These are phyloP conservation scores for Suillus subluteus DNA, from an alignment of 768 basidiomycete genomes.

Conservation along the genomic window DNA sequence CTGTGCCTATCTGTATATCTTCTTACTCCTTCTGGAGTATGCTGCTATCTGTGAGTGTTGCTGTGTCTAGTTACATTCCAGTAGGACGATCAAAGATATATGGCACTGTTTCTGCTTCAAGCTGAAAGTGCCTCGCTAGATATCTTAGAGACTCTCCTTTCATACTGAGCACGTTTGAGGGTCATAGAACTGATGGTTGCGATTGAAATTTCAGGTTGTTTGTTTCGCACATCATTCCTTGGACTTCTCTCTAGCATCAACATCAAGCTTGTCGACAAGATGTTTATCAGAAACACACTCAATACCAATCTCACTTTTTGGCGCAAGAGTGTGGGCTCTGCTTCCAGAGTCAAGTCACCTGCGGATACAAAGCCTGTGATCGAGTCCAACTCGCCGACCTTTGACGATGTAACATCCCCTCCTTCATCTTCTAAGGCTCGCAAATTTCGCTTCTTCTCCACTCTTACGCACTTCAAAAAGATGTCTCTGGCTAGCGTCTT, in stretches of 20 bases:
- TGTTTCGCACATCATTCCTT: not conserved
- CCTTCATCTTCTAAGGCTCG: not conserved
- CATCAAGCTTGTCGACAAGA: not conserved
- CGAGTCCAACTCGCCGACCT: not conserved
- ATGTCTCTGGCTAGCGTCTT: slow-evolving; percentile 3
- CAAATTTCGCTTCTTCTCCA: slow-evolving; percentile 1
- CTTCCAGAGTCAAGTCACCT: not conserved
- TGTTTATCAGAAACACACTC: not conserved
- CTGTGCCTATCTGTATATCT: slow-evolving; percentile 6
- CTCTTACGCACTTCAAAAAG: not conserved
- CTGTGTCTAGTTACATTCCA: not conserved
- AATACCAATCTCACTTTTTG: not conserved
- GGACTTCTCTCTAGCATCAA: slow-evolving; percentile 1
- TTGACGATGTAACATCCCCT: not conserved
- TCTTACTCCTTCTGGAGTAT: slow-evolving; percentile 2
- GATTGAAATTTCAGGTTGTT: slow-evolving; percentile 2
- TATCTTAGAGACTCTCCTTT: not conserved
- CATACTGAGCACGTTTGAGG: not conserved
- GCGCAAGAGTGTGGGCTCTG: not conserved
- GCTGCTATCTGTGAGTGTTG: slow-evolving; percentile 1
- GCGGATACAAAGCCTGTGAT: not conserved
- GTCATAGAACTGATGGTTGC: not conserved
- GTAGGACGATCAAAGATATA: not conserved
- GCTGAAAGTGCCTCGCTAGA: not conserved
- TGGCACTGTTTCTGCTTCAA: not conserved